phyloP scores from a whole-genome alignment of 192 early-diverging fungal genomes.

The Gonapodya sp. region DNA sequence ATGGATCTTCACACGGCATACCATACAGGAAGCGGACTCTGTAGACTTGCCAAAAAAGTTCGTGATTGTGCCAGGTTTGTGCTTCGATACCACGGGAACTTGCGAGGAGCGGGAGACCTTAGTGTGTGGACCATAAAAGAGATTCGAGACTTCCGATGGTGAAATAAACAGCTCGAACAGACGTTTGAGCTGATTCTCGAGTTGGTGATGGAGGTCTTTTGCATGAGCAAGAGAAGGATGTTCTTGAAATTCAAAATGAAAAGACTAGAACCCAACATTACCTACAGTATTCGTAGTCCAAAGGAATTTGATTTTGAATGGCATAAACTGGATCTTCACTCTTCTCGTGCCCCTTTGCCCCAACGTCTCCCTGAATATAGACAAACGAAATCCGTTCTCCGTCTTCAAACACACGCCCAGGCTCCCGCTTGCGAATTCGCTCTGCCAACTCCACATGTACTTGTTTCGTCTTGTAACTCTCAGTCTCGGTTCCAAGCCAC shows the following conservation, averaged over 20 bases:
- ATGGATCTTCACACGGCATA: not conserved
- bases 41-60: slow-evolving; percentile 6
- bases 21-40: not conserved
- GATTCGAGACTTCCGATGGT: not conserved
- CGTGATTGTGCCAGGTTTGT: not conserved
- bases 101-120: not conserved
- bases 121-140: not conserved
- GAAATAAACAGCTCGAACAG: not conserved
- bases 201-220: not conserved
- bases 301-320: not conserved
- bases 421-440: slow-evolving; percentile 5
- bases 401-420: not conserved
- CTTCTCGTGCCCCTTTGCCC: slow-evolving; percentile 5
- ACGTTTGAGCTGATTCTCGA: not conserved
- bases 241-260: too few relatives aligned
- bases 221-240: too few relatives aligned
- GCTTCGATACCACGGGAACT: not conserved
- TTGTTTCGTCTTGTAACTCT: not conserved
- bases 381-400: slow-evolving; percentile 8
- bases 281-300: not conserved
- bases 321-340: not conserved
- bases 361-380: not conserved
- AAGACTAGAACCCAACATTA: not conserved
- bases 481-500: slow-evolving; percentile 5
- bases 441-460: slow-evolving; percentile 1